Evolutionary conservation across 2,329 filamentous ascomycete species (phyloP), one percentile per base, ranked within the genome.

Genomic region (Macrophomina tecta): DNA sequence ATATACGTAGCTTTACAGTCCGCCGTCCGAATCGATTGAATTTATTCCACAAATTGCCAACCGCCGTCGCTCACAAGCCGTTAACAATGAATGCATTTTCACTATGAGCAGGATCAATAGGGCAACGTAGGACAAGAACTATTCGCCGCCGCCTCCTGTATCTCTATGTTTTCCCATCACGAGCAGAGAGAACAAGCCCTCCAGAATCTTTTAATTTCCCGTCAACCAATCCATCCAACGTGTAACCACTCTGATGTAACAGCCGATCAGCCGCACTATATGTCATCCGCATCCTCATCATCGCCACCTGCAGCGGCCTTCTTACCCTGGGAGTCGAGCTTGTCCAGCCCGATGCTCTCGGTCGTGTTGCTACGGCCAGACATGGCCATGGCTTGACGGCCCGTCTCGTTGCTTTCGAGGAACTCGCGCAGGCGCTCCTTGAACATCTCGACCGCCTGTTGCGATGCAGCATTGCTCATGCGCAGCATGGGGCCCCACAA

Each of bases 401-500:
- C 93, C 11, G 90, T 91, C 72, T 97, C 93, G n/a, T 90, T 92
- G 73, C 87, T 90, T 81, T 94, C 92, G 67, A 98, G 85, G 74
- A 97, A 97, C 38, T 97, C 93, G 30, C 94, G 88, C 55, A 98
- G 86, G 73, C 91, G 90, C 82, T 95, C 91, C 83, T 97, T 97
- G 76, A 92, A 92, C 71, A 99, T 93, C 72, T 97, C 93, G 36
- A 97, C 75, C 7, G 92, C 95, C 81, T 99, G 95, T 69, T 86
- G 85, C 56, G 89, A 90, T 4, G 95, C 95, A 14, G 95, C 95
- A 72, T 95, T 95, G 71, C 89, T 87, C 92, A 99, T 97, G 76
- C 96, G 93, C 72, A 96, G 84, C 84, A 99, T 98, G 0, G 95
- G 95, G 0, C 95, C 95, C 82, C 97, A 94, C 16, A 99, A 88